Percentiles rank a stretch among this genome's conserved stretches.
These are phyloP conservation scores for Metschnikowia anglica DNA, from an alignment of 805 yeast genomes.

Conservation along the genomic window DNA sequence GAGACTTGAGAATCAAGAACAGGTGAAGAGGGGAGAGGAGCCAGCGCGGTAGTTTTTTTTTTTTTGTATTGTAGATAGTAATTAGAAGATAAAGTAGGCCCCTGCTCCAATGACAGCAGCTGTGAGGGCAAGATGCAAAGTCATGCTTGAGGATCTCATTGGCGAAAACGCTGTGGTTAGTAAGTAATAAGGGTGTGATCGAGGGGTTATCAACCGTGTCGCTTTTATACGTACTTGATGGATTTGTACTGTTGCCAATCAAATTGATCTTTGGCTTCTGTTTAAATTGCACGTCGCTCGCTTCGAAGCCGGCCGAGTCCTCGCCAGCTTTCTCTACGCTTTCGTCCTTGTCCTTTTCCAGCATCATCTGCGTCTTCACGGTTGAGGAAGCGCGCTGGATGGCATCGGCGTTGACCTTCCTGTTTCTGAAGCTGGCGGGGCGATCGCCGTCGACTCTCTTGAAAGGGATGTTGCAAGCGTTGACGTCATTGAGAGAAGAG, in stretches of 20 bases:
- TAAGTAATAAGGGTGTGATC: neutral
- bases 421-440: slow-evolving; percentile 13
- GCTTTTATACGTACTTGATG: slow-evolving; percentile 1
- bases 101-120: slow-evolving; percentile 6
- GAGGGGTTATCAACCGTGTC: no score
- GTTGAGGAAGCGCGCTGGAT: slow-evolving; percentile 10
- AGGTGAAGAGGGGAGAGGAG: neutral
- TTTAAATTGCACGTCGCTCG: neutral
- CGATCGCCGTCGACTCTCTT: slow-evolving; percentile 39
- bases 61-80: neutral
- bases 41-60: neutral
- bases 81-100: slow-evolving; percentile 7
- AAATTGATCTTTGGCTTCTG: slow-evolving; percentile 13
- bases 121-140: slow-evolving; percentile 5
- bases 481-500: slow-evolving; percentile 45
- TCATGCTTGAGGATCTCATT: slow-evolving; percentile 7
- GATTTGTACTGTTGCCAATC: slow-evolving; percentile 8
- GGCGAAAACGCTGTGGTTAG: neutral
- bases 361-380: slow-evolving; percentile 13
- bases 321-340: neutral
- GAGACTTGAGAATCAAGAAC: no score
- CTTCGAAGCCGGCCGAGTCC: neutral
- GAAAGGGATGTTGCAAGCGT: slow-evolving; percentile 52
- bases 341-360: slow-evolving; percentile 1
- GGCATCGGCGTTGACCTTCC: slow-evolving; percentile 9